Percentiles rank a stretch among this genome's conserved stretches.
Evolutionary conservation across 345 rosid species (phyloP).

Genomic region (Syzygium aromaticum): DNA sequence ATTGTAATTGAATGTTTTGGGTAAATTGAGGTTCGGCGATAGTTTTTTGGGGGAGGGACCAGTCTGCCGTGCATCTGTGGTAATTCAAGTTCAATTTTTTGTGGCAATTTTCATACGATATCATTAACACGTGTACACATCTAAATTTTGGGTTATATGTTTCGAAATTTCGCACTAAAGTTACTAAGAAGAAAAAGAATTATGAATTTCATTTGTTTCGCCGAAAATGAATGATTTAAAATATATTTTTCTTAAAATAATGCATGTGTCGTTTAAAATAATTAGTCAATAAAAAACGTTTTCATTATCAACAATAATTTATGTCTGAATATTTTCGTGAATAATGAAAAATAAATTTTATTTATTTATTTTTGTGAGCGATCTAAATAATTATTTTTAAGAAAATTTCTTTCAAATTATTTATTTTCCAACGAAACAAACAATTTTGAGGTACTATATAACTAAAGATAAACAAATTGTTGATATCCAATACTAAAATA

Average conservation of each 20-base stretch:
- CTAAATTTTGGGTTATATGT: neutral
- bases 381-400: too few relatives aligned
- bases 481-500: neutral
- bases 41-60: neutral
- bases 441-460: neutral
- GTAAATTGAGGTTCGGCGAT: neutral
- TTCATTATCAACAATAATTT: too few relatives aligned
- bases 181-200: neutral
- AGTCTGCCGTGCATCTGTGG: neutral
- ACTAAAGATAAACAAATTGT: neutral
- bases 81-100: neutral
- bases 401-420: too few relatives aligned
- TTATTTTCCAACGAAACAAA: neutral
- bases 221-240: too few relatives aligned
- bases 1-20: neutral
- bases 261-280: too few relatives aligned
- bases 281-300: too few relatives aligned
- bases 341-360: too few relatives aligned
- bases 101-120: neutral
- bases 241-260: too few relatives aligned
- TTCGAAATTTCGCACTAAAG: neutral
- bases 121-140: neutral
- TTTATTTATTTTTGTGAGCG: too few relatives aligned
- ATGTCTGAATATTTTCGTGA: too few relatives aligned
- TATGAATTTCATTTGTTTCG: too few relatives aligned